Base-by-base conservation (phyloP, 495 filamentous ascomycete genomes). In the Hypomontagnella submonticulosa region DNA sequence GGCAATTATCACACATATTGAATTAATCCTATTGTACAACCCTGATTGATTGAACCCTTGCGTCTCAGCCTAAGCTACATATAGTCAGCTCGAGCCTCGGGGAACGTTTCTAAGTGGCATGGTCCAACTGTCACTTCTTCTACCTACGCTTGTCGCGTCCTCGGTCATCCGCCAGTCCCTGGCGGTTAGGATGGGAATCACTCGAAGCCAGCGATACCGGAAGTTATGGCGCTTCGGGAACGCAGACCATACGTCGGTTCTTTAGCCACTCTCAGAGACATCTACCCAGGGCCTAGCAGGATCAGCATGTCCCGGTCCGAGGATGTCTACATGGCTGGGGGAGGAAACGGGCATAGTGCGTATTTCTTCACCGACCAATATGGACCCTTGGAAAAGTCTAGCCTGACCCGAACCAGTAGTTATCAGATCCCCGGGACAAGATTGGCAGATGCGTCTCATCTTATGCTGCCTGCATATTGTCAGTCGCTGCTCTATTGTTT, bases 391-490 rank as follows among this genome's bases (percentile, higher is more conserved):
- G 44, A 27, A 23, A 37, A 19, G 11, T 16, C 19, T 53, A 19
- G 8, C 38, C 19, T 44, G 11, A 16, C 32, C 34, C 4, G n/a
- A 44, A 27, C 27, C 43, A 37, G 19, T 54, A 41, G 36, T 63
- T 42, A 33, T 44, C 59, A 49, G 19, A 37, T n/a, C 27, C 13
- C 12, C 16, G 44, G 18, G 16, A 63, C 4, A 34, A 48, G 57
- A 63, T 63, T 63, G 58, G 58, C 23, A 62, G 58, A 57, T 46
- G 42, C 19, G 41, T 59, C 49, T 46, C 59, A 65, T 47, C 19
- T 57, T 11, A 16, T 30, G 23, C 55, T 60, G 42, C 34, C 55
- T 60, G 42, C 49, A 41, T 40, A 8, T 43, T 38, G 42, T 32
- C 16, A 66, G 50, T 36, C 33, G 40, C 41, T 46, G 13, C n/a